Evolutionary conservation across 1,284 basidiomycete species (phyloP), one percentile per base, ranked within the genome.

Genomic region (Rhodotorula mucilaginosa): DNA sequence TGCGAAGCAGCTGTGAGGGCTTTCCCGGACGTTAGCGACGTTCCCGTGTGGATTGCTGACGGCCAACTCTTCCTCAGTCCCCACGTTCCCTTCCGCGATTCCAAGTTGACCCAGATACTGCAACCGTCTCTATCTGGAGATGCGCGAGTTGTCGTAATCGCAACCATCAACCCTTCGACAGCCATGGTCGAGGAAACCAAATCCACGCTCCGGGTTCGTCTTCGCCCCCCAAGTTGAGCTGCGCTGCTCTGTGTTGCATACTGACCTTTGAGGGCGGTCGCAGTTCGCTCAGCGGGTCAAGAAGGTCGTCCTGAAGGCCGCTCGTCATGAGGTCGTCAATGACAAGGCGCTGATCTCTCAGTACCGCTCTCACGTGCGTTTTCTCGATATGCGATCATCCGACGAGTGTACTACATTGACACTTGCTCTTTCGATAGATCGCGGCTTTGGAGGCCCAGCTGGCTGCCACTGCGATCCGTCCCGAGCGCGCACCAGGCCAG

Each of bases 121-220:
- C 95, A 98, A 80, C 95, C 95, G 3, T 97, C 93, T 2, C 85
- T 99, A 0, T 90, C 91, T 0, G 97, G 96, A 1, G 93, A 97
- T 79, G 96, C 97, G 23, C 88, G 93, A 26, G 95, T 99, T 64
- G 94, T 92, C 51, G 96, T 99, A 44, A 91, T 98, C 70, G 97
- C 94, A 80, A 98, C 96, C 0, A 87, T 98, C 79, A 96, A 95
- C 78, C 92, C 93, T 0, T 90, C 92, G 1, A 76, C 78, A 4
- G 59, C 70, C 0, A 72, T 77, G 0, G 64, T 78, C 18, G 78
- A 76, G 47, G 77, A 79, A 59, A 75, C 70, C 16, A 76, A 75
- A 44, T 76, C 74, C 47, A 79, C 78, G 1, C 71, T 78, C 18
- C 68, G 61, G 34, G 54, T 49, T 13, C 44, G 51, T 54, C 39